These are phyloP conservation scores for Speleostelium caveatum DNA, from an alignment of 78 protist species.

Conservation along the genomic window DNA sequence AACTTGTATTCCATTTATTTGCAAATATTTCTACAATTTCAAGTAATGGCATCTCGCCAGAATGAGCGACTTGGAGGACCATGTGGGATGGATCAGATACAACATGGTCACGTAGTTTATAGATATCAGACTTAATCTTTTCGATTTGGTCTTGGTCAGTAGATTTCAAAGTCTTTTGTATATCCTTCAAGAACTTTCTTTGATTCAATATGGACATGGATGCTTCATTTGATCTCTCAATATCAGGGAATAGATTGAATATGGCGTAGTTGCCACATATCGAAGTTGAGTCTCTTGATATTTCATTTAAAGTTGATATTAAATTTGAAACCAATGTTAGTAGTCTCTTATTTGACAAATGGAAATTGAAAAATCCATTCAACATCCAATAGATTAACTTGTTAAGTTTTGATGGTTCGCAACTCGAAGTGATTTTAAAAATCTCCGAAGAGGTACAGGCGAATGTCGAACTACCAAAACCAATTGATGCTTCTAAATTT, in stretches of 20 bases:
- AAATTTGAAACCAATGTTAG: neutral
- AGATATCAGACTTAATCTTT: neutral
- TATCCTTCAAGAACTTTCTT: neutral
- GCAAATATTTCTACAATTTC: neutral
- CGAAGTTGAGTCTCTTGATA: neutral
- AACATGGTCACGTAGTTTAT: neutral
- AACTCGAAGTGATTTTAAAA: conserved; percentile 8
- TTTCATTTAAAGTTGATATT: neutral
- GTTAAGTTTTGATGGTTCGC: neutral
- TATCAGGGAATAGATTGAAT: neutral
- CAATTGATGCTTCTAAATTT: conserved; percentile 11
- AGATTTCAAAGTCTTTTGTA: neutral
- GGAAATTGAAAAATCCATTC: conserved; percentile 7
- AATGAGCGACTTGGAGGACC: conserved; percentile 24
- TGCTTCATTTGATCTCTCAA: neutral
- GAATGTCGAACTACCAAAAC: conserved; percentile 1
- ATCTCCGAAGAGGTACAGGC: conserved; percentile 9
- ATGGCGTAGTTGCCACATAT: neutral
- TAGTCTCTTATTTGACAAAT: neutral
- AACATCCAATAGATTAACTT: conserved; percentile 23
- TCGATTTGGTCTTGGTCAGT: conserved; percentile 7
- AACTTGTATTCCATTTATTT: neutral
- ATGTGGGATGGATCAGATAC: conserved; percentile 1
- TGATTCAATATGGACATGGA: conserved; percentile 26
- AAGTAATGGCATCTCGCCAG: neutral